Evolutionary conservation across 345 rosid genomes (phyloP).

Genomic region (rapeseed (Brassica napus)): Da-Ae NC_063441.1:14970001-14970500

Average conservation of each 20-base stretch:
- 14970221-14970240: constrained; percentile 9
- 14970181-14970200: not conserved
- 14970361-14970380: no score
- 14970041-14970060: not conserved
- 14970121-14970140: not conserved
- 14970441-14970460: no score
- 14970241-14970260: constrained; percentile 59
- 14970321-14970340: constrained; percentile 83
- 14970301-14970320: constrained; percentile 66
- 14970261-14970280: constrained; percentile 64
- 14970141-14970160: not conserved
- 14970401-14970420: not conserved
- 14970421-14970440: not conserved
- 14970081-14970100: not conserved
- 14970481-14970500: no score
- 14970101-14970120: not conserved
- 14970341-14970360: constrained; percentile 37
- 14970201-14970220: constrained; percentile 13
- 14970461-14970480: no score
- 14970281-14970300: constrained; percentile 63
- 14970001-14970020: not conserved
- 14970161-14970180: not conserved
- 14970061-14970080: not conserved
- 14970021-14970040: not conserved
- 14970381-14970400: not conserved